Evolutionary conservation across 371 early-diverging fungal genomes (phyloP).

Genomic region (Saksenaea vasiformis): DNA sequence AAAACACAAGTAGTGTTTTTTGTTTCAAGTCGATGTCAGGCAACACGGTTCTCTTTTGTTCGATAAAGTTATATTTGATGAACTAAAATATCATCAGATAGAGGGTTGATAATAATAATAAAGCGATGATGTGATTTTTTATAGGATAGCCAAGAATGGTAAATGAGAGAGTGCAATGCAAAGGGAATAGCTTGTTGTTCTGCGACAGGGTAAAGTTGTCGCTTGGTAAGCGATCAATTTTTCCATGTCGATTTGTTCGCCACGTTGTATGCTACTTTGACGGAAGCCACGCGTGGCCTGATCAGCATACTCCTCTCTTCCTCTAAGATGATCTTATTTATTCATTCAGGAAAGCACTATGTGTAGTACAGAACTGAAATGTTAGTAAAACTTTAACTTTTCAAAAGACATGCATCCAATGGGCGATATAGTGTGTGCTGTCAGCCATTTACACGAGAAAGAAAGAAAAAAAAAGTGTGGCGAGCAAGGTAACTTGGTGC

Average conservation of each 20-base stretch:
- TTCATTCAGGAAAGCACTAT: too few species aligned
- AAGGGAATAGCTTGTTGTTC: not conserved
- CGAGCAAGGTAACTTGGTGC: not conserved
- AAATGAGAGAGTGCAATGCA: not conserved
- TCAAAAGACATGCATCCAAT: too few species aligned
- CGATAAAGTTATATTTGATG: not conserved
- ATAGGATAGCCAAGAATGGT: not conserved
- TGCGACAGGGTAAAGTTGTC: not conserved
- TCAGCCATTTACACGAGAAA: not conserved
- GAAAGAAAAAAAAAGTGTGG: not conserved
- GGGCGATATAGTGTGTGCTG: too few species aligned
- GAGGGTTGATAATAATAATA: too few species aligned
- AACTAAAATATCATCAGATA: not conserved
- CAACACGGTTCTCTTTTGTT: not conserved
- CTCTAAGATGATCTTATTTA: too few species aligned
- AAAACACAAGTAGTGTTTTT: not conserved
- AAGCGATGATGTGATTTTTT: conserved; percentile 1
- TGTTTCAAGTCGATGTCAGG: not conserved
- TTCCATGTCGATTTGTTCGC: not conserved
- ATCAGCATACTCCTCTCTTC: too few species aligned
- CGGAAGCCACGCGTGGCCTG: conserved; percentile 1
- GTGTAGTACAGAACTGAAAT: too few species aligned
- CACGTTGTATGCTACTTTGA: not conserved
- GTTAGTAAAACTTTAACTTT: too few species aligned
- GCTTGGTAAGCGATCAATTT: not conserved